Evolutionary conservation across 2,329 filamentous ascomycete species (phyloP).

Genomic region (Scytalidium lignicola): DNA sequence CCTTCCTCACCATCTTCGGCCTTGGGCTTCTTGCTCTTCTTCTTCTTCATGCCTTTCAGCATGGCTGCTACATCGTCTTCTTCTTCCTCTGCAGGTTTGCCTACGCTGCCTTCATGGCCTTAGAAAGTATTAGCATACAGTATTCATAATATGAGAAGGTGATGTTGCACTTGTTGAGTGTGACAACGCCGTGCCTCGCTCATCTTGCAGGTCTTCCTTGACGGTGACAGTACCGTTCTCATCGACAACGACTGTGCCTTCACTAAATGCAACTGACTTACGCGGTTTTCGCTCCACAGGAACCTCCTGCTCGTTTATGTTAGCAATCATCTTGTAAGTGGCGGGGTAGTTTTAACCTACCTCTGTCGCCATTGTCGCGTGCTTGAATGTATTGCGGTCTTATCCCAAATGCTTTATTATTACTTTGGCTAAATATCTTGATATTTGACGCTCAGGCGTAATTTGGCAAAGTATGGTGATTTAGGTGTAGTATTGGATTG

Average conservation of each 20-base stretch:
- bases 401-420: neutral
- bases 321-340: neutral
- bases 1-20: constrained; percentile 63
- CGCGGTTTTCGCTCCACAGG: constrained; percentile 62
- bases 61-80: constrained; percentile 59
- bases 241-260: constrained; percentile 83
- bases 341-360: neutral
- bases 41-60: constrained; percentile 68
- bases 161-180: constrained; percentile 66
- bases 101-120: constrained; percentile 31
- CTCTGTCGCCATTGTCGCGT: neutral
- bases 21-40: constrained; percentile 81
- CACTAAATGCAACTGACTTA: constrained; percentile 92
- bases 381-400: neutral
- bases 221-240: constrained; percentile 80
- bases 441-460: neutral
- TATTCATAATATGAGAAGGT: constrained; percentile 28
- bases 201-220: constrained; percentile 63
- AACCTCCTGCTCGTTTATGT: constrained; percentile 15
- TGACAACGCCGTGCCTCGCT: constrained; percentile 77
- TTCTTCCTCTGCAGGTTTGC: constrained; percentile 23
- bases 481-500: neutral
- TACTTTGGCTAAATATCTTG: neutral
- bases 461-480: neutral
- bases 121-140: constrained; percentile 12